Conservation (phyloP, 2,329 filamentous ascomycete species). For the Chaetomium globosum region DNA sequence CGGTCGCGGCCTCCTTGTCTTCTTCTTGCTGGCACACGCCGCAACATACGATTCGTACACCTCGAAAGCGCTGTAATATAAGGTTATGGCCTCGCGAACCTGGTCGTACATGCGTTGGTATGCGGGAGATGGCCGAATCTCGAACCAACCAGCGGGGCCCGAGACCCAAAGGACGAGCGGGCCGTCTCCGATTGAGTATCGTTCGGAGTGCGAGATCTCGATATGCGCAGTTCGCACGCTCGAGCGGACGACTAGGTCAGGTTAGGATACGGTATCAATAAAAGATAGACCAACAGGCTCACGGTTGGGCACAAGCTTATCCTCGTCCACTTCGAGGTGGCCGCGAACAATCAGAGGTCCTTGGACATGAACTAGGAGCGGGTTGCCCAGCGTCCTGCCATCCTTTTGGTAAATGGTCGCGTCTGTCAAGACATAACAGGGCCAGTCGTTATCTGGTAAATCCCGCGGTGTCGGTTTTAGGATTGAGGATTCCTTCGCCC, state of each 20-base stretch:
- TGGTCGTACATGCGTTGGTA: conserved; percentile 61
- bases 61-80: conserved; percentile 66
- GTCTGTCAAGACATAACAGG: conserved; percentile 63
- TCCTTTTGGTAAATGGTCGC: conserved; percentile 61
- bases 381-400: conserved; percentile 58
- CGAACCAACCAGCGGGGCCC: conserved; percentile 68
- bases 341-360: conserved; percentile 66
- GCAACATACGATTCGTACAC: conserved; percentile 51
- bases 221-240: conserved; percentile 47
- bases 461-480: conserved; percentile 42
- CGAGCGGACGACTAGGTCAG: conserved; percentile 42
- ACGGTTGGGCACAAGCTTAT: conserved; percentile 48
- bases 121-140: conserved; percentile 60
- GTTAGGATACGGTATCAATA: conserved; percentile 10
- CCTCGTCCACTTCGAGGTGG: conserved; percentile 54
- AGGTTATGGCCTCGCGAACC: conserved; percentile 64
- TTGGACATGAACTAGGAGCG: conserved; percentile 61
- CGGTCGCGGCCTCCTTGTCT: conserved; percentile 35
- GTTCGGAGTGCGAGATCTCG: conserved; percentile 54
- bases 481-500: conserved; percentile 42
- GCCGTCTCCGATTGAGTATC: conserved; percentile 59
- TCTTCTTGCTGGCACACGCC: conserved; percentile 42
- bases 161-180: conserved; percentile 64
- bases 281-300: not conserved
- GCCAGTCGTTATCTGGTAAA: conserved; percentile 55